Percentiles rank a stretch among this genome's conserved stretches.
These are phyloP conservation scores for Tripterygium wilfordii DNA, from an alignment of 177 flowering plant genomes.

Conservation along the genomic window DNA sequence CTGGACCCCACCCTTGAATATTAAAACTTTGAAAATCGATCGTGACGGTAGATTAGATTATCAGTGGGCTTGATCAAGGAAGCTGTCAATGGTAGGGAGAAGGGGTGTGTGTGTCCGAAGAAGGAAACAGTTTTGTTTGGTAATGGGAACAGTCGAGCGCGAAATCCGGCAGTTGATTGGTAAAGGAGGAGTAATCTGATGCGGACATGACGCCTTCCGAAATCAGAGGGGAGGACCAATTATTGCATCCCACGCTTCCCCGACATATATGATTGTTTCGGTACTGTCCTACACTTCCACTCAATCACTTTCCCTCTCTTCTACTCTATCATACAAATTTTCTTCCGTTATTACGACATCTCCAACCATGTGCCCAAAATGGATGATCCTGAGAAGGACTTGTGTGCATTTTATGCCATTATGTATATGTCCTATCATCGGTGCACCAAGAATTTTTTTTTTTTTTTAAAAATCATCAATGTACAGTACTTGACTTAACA, in stretches of 20 bases:
- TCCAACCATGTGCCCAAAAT: too few relatives aligned
- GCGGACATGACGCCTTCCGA: conserved; percentile 36
- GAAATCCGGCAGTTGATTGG: conserved; percentile 25
- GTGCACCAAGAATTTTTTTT: too few relatives aligned
- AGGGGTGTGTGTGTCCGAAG: background rate
- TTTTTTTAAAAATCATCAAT: too few relatives aligned
- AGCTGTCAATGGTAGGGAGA: background rate
- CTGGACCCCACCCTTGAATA: background rate
- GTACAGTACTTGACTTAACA: too few relatives aligned
- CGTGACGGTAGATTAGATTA: background rate
- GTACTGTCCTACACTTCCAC: conserved; percentile 6
- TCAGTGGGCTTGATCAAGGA: background rate
- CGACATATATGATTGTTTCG: conserved; percentile 41
- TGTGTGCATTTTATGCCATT: too few relatives aligned
- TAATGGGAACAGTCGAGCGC: conserved; percentile 10
- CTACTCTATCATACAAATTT: background rate
- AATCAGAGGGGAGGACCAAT: conserved; percentile 39
- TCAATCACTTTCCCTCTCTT: background rate
- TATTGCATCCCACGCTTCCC: conserved; percentile 52
- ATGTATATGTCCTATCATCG: too few relatives aligned
- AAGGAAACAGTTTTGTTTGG: conserved; percentile 1
- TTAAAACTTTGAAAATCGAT: background rate
- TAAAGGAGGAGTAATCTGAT: conserved; percentile 26
- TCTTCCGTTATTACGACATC: conserved; percentile 2
- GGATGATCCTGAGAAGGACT: too few relatives aligned